Evolutionary conservation across 2,329 filamentous ascomycete genomes (phyloP).

Genomic region (Huntiella savannae): DNA sequence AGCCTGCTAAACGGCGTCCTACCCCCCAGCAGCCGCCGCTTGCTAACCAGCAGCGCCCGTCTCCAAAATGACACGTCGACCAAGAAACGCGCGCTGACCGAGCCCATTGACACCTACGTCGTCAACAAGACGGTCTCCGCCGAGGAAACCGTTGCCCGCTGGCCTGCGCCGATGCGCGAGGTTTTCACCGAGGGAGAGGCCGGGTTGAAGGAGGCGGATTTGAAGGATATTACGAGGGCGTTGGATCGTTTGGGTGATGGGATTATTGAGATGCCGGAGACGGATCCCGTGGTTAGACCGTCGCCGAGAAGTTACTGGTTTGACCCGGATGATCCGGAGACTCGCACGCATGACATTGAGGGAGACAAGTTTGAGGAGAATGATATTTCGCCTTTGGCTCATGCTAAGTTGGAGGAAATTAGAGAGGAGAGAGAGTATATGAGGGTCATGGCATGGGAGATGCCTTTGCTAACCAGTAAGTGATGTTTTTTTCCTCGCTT

Average conservation of each 20-base stretch:
- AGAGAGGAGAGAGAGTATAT: slow-evolving; percentile 79
- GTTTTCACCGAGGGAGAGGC: slow-evolving; percentile 5
- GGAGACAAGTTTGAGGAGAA: slow-evolving; percentile 53
- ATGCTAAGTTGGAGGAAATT: slow-evolving; percentile 74
- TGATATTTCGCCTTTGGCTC: slow-evolving; percentile 66
- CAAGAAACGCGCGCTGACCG: slow-evolving; percentile 10
- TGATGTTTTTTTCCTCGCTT: slow-evolving; percentile 13
- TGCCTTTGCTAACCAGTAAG: slow-evolving; percentile 77
- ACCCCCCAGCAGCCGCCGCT: not conserved
- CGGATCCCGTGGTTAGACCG: slow-evolving; percentile 14
- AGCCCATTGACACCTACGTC: slow-evolving; percentile 5
- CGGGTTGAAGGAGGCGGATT: slow-evolving; percentile 6
- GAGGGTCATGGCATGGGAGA: slow-evolving; percentile 79
- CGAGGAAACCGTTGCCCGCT: slow-evolving; percentile 9
- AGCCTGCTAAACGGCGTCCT: not conserved
- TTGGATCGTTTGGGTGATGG: slow-evolving; percentile 13
- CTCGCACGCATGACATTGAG: slow-evolving; percentile 32
- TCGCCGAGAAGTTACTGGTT: slow-evolving; percentile 28
- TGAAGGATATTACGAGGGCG: slow-evolving; percentile 6
- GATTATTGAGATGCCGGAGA: slow-evolving; percentile 10
- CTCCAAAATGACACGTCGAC: not conserved
- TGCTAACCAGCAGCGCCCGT: not conserved
- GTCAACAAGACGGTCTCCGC: slow-evolving; percentile 9
- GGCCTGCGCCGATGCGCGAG: slow-evolving; percentile 8
- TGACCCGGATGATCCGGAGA: slow-evolving; percentile 29